These are phyloP conservation scores for Ceratocystiopsis sp. DNA, from an alignment of 2,329 filamentous ascomycete species.

Conservation along the genomic window DNA sequence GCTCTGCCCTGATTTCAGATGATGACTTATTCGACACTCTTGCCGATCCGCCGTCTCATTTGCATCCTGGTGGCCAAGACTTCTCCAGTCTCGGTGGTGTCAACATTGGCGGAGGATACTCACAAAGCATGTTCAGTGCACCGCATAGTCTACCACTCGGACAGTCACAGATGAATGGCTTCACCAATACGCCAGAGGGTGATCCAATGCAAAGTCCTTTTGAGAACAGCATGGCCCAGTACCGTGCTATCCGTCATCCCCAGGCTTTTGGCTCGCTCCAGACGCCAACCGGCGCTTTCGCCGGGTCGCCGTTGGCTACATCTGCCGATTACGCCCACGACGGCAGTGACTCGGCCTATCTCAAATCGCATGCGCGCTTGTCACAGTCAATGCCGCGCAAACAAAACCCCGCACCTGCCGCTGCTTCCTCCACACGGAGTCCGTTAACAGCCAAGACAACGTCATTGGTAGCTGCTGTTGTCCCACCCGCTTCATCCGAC, in stretches of 20 bases:
- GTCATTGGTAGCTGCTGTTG: conserved; percentile 45
- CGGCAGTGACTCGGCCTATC: conserved; percentile 33
- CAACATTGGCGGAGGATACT: conserved; percentile 34
- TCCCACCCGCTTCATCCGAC: conserved; percentile 52
- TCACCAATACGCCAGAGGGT: conserved; percentile 81
- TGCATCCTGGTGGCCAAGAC: conserved; percentile 37
- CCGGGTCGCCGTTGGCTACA: conserved; percentile 28
- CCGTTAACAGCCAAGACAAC: conserved; percentile 74
- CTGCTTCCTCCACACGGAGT: conserved; percentile 51
- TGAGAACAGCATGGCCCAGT: conserved; percentile 60
- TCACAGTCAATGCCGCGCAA: conserved; percentile 53
- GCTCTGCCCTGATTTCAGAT: conserved; percentile 65
- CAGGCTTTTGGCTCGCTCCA: conserved; percentile 39
- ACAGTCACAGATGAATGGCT: conserved; percentile 57
- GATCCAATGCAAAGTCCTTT: conserved; percentile 87
- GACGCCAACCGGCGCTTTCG: conserved; percentile 30
- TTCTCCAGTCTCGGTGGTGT: conserved; percentile 37
- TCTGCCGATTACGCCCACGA: conserved; percentile 30
- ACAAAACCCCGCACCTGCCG: conserved; percentile 1
- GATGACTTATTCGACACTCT: conserved; percentile 75
- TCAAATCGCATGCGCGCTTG: conserved; percentile 38
- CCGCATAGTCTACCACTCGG: conserved; percentile 49
- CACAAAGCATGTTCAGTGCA: conserved; percentile 32
- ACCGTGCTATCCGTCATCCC: conserved; percentile 48
- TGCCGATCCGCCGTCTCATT: conserved; percentile 31